Conservation (phyloP, 2,329 filamentous ascomycete species). For the Colletotrichum sp. region DNA sequence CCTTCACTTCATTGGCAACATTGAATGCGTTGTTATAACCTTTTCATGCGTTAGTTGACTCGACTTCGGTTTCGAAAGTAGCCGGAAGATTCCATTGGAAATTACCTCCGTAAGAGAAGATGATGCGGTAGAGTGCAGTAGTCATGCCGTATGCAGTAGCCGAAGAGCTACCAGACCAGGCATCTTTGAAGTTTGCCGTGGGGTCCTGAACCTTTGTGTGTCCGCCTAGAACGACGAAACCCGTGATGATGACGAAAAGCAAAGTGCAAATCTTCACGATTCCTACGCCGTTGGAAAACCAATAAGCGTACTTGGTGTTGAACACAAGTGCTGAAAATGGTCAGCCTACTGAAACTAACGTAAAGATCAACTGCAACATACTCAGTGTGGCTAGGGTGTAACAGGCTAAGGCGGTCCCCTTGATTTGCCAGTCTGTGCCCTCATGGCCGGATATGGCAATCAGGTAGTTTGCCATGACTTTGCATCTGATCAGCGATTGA, state of each 20-base stretch:
- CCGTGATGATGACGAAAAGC: not conserved
- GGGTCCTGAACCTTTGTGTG: slow-evolving; percentile 33
- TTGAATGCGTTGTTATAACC: slow-evolving; percentile 66
- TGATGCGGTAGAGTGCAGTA: slow-evolving; percentile 6
- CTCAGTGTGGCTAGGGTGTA: slow-evolving; percentile 57
- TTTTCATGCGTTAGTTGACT: not conserved
- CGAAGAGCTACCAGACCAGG: slow-evolving; percentile 5
- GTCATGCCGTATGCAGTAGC: slow-evolving; percentile 4
- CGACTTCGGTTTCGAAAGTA: fast-evolving
- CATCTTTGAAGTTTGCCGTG: slow-evolving; percentile 36
- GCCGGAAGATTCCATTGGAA: not conserved
- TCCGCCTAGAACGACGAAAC: not conserved
- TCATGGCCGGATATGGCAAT: slow-evolving; percentile 58
- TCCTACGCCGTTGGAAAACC: slow-evolving; percentile 60
- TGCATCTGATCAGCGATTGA: not conserved
- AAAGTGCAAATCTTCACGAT: slow-evolving; percentile 58
- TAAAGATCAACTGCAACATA: slow-evolving; percentile 1
- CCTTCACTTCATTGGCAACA: slow-evolving; percentile 62
- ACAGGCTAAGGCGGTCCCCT: slow-evolving; percentile 68
- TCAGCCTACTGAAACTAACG: not conserved
- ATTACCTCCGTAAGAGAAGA: slow-evolving; percentile 28
- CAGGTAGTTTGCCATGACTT: slow-evolving; percentile 67
- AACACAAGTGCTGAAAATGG: not conserved
- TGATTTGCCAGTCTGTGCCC: slow-evolving; percentile 66
- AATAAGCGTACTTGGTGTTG: slow-evolving; percentile 61